Percentiles rank a stretch among this genome's conserved stretches.
Evolutionary conservation across 441 rosid genomes (phyloP).

Genomic region (Populus hybrid): DNA sequence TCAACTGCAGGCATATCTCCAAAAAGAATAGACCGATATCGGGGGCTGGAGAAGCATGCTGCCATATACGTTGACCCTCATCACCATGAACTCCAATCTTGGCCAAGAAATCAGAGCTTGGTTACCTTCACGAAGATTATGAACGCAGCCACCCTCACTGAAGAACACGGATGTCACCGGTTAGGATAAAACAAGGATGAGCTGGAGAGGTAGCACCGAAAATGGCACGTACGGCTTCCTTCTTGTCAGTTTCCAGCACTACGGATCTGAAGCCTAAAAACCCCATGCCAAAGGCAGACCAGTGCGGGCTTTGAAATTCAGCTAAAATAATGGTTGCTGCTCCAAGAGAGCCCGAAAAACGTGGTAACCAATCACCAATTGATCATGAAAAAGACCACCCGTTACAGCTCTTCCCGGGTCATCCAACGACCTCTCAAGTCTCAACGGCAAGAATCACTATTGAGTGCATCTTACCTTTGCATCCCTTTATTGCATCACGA

Average conservation of each 20-base stretch:
- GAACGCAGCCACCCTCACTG: not conserved
- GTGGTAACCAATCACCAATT: not conserved
- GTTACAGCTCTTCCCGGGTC: not conserved
- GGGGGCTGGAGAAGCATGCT: not conserved
- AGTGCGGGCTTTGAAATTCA: not conserved
- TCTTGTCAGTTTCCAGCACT: not conserved
- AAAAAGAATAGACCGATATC: not conserved
- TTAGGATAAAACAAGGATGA: not conserved
- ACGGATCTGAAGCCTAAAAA: not conserved
- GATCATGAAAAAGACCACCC: not conserved
- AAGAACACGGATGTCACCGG: not conserved
- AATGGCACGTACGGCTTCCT: not conserved
- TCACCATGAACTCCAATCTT: not conserved
- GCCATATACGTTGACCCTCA: not conserved
- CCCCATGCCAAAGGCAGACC: not conserved
- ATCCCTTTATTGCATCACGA: not conserved
- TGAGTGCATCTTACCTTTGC: not conserved
- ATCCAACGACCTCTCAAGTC: not conserved
- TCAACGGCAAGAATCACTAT: not conserved
- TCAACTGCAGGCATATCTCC: not conserved
- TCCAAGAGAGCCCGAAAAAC: not conserved
- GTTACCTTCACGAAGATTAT: not conserved
- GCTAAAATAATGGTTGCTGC: not conserved
- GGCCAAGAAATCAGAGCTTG: not conserved
- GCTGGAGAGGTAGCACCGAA: not conserved